Percentiles rank a stretch among this genome's conserved stretches.
Evolutionary conservation across 2,329 filamentous ascomycete genomes (phyloP).

Genomic region (Fusarium piperis): DNA sequence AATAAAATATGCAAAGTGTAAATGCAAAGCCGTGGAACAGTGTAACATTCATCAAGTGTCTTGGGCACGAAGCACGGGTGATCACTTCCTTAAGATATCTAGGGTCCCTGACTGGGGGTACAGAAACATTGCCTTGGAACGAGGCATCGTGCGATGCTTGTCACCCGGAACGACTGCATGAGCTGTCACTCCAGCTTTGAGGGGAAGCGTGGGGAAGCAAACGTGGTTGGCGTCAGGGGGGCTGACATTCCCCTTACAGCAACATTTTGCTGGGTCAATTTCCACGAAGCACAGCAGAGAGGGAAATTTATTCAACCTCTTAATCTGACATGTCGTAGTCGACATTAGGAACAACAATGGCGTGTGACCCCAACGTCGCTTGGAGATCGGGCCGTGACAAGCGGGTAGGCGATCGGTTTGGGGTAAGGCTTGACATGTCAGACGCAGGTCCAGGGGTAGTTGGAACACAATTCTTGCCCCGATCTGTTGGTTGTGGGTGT

Average conservation of each 20-base stretch:
- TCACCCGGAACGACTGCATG: background rate
- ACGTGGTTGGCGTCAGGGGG: background rate
- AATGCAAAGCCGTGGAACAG: background rate
- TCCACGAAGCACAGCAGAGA: background rate
- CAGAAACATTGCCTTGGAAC: background rate
- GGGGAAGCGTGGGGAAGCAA: background rate
- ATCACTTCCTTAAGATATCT: slow-evolving; percentile 4
- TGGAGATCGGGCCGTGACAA: background rate
- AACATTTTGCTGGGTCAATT: background rate
- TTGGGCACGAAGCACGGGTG: background rate
- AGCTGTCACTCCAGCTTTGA: background rate
- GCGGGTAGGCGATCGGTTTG: background rate
- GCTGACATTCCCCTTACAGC: background rate
- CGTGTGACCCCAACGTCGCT: background rate
- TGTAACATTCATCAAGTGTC: background rate
- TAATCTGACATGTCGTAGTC: background rate
- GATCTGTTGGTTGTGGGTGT: background rate
- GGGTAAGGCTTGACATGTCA: background rate
- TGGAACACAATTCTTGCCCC: background rate
- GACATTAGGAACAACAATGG: background rate
- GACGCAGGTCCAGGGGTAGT: background rate
- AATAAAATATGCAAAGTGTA: background rate
- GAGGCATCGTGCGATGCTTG: background rate
- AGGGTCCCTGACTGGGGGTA: background rate
- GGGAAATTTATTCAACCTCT: background rate